Percentiles rank a stretch among this genome's conserved stretches.
phyloP scores from a whole-genome alignment of 768 basidiomycete species.

The Suillus sp. region DNA sequence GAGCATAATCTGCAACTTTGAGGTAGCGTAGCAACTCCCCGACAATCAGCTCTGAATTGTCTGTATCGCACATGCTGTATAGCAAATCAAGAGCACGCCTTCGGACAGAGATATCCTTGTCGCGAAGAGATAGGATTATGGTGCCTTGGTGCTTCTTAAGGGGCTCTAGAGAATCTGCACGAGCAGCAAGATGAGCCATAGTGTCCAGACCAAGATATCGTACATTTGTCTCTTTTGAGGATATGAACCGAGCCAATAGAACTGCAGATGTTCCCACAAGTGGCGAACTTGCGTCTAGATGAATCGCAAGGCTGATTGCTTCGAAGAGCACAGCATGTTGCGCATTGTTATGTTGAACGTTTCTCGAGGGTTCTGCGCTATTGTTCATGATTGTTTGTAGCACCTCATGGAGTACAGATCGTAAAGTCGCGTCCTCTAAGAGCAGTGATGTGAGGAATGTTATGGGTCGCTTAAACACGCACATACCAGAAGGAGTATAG shows the following conservation, averaged over 20 bases:
- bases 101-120: constrained; percentile 96
- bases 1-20: constrained; percentile 92
- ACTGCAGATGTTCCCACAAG: constrained; percentile 87
- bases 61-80: constrained; percentile 99
- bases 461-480: constrained; percentile 6
- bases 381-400: constrained; percentile 90
- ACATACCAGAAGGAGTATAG: constrained; percentile 89
- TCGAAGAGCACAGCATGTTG: constrained; percentile 98
- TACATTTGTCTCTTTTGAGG: constrained; percentile 98
- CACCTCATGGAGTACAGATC: constrained; percentile 75
- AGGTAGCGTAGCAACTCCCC: constrained; percentile 94
- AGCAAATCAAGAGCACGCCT: constrained; percentile 92
- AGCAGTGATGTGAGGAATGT: constrained; percentile 11
- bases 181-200: constrained; percentile 96
- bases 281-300: constrained; percentile 88
- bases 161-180: constrained; percentile 85
- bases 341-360: constrained; percentile 98
- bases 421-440: constrained; percentile 81
- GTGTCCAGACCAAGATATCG: constrained; percentile 97
- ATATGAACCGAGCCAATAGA: constrained; percentile 93
- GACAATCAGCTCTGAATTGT: constrained; percentile 94
- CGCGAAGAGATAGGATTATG: constrained; percentile 91
- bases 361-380: constrained; percentile 86
- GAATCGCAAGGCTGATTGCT: constrained; percentile 95
- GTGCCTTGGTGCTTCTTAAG: constrained; percentile 96